Base-by-base conservation (phyloP, 2,329 filamentous ascomycete genomes). In the Hyphodiscus sp. region DNA sequence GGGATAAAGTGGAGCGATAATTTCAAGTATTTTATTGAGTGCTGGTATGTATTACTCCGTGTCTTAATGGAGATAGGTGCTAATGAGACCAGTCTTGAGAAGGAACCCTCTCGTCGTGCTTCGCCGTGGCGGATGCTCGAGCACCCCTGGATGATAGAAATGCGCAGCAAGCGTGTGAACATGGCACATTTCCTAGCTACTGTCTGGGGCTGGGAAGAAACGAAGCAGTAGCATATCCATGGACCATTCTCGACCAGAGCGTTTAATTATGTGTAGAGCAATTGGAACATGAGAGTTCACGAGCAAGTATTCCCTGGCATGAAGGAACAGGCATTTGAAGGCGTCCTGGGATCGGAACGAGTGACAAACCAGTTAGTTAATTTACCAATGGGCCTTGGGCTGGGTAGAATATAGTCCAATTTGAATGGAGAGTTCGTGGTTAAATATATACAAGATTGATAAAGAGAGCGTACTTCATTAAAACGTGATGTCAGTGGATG, bases 1-100 rank as follows among this genome's bases (percentile, higher is more conserved):
- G 85, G 86, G 55, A 95, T 99, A 62, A 86, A 86, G 68, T 99
- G 94, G 94, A 95, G 89, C 63, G 89, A 95, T 63, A 95, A 89
- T 67, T 97, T 99, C 74, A 99, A 99, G 71, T 96, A 96, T 70
- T 99, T 99, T 65, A 96, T 99, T 65, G 91, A 96, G 74, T 96
- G 91, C 82, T 97, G 94, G 92, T 97, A 81, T 69, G 89, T 85
- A 26, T 26, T 8, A 26, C 8, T 8, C 3, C 23, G 8, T 26
- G 23, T 8, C 8, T 26, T 8, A 8, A 8, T 26, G 23, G 23
- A 8, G 4, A 26, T 26, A 8, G 8, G 3, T 26, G 23, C 33
- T 38, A 38, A 47, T 58, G 49, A 51, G 48, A 30, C 44, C 38
- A 97, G 94, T 74, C 80, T 99, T 54, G 94, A 99, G 71, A 99